Percentiles rank a stretch among this genome's conserved stretches.
phyloP scores from a whole-genome alignment of 352 stramenopile species.

The Peronospora farinosa region DNA sequence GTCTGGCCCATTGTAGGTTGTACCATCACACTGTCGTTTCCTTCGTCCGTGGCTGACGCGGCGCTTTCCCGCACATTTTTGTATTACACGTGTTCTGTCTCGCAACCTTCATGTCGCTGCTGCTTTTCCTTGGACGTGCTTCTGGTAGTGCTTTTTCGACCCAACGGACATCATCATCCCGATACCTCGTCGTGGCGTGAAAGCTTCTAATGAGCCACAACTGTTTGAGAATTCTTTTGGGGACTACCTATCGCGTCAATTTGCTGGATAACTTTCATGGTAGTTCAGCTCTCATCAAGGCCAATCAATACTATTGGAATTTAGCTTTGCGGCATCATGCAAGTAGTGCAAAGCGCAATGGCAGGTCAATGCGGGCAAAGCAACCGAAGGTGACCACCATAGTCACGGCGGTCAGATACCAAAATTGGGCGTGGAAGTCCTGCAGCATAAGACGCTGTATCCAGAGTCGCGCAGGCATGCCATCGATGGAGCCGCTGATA shows the following conservation, averaged over 20 bases:
- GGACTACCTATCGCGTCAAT: conserved; percentile 49
- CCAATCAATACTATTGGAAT: conserved; percentile 5
- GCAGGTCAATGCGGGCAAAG: conserved; percentile 68
- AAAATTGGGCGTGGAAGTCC: conserved; percentile 82
- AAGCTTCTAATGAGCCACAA: conserved; percentile 22
- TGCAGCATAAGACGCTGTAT: conserved; percentile 84
- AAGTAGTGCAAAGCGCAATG: conserved; percentile 65
- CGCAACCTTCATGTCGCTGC: conserved; percentile 56
- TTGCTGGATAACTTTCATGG: conserved; percentile 75
- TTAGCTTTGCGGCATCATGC: conserved; percentile 16
- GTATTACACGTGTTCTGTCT: conserved; percentile 70
- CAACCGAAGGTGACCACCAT: conserved; percentile 82
- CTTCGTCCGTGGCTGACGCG: conserved; percentile 52
- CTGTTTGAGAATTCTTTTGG: conserved; percentile 59
- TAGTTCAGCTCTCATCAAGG: conserved; percentile 12
- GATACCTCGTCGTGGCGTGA: conserved; percentile 20
- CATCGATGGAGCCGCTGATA: conserved; percentile 44
- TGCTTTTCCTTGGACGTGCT: conserved; percentile 66
- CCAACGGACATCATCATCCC: conserved; percentile 27
- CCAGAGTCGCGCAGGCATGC: conserved; percentile 64
- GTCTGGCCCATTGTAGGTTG: conserved; percentile 78
- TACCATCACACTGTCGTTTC: conserved; percentile 55
- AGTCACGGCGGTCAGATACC: conserved; percentile 80
- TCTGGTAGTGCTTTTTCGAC: conserved; percentile 83
- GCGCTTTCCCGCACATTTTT: conserved; percentile 74